Conservation (phyloP, 1,284 basidiomycete species). For the Sparassis latifolia region DNA sequence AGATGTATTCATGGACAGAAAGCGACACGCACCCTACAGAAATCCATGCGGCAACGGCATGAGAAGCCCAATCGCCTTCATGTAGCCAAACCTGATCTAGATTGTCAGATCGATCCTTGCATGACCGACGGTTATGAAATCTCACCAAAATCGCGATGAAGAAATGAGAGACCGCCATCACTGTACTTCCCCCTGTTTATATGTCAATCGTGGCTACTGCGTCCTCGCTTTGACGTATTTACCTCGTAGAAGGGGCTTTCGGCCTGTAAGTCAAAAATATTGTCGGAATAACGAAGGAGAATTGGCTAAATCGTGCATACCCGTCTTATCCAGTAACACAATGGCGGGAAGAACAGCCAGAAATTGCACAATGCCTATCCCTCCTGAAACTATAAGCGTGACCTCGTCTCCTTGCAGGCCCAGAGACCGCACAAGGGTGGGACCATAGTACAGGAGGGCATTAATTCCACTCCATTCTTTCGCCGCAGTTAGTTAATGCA, state of each 20-base stretch:
- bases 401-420: constrained; percentile 50
- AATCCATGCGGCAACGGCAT: constrained; percentile 53
- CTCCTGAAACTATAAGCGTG: constrained; percentile 64
- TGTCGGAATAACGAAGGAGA: too few relatives aligned
- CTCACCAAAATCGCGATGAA: constrained; percentile 60
- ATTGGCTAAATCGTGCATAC: constrained; percentile 31
- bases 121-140: neutral
- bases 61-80: constrained; percentile 47
- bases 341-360: constrained; percentile 72
- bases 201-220: too few relatives aligned
- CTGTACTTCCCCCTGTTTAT: constrained; percentile 50
- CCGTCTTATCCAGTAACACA: constrained; percentile 63
- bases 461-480: constrained; percentile 82
- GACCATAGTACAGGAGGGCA: constrained; percentile 76
- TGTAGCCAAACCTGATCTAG: constrained; percentile 40
- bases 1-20: constrained; percentile 6
- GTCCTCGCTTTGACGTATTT: neutral
- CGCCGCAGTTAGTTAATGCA: neutral
- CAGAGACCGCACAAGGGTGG: constrained; percentile 58
- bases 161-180: constrained; percentile 72
- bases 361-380: constrained; percentile 76
- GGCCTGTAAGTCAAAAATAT: constrained; percentile 31
- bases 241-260: constrained; percentile 59
- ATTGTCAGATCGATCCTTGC: neutral
- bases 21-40: constrained; percentile 48